A percentile compares a stretch with the other conserved stretches of the same genome.
These are phyloP conservation scores for Pontederia crassipes DNA, from an alignment of 176 grass and related monocot species.

Conservation along the genomic window DNA sequence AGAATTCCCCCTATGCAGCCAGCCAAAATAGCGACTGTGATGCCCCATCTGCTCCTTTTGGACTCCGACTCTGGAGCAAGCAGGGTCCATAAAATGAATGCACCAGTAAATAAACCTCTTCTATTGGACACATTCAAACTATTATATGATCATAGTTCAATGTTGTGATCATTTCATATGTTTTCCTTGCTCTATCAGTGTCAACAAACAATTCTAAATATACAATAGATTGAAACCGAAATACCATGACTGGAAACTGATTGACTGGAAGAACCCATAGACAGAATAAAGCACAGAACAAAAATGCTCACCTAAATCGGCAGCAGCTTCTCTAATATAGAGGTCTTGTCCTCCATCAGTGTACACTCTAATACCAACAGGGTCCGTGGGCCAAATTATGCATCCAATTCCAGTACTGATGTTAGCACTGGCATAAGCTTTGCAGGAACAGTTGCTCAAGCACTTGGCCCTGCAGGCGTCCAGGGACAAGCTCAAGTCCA, in stretches of 20 bases:
- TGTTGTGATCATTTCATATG: too few species aligned
- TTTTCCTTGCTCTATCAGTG: too few species aligned
- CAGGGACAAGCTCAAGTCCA: background rate
- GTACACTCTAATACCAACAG: background rate
- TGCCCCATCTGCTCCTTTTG: background rate
- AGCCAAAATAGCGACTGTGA: background rate
- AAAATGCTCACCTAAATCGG: background rate
- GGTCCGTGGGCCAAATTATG: background rate
- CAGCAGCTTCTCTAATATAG: background rate
- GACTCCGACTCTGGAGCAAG: background rate
- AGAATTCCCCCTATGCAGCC: background rate
- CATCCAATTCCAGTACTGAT: too few species aligned
- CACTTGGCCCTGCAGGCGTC: slow-evolving; percentile 10
- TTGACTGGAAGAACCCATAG: too few species aligned
- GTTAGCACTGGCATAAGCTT: slow-evolving; percentile 6
- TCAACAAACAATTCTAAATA: too few species aligned
- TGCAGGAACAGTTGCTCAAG: slow-evolving; percentile 18
- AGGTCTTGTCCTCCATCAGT: background rate
- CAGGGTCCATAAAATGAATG: too few species aligned
- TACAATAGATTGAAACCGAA: too few species aligned
- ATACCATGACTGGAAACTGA: too few species aligned
- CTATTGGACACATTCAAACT: too few species aligned
- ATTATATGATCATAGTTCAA: too few species aligned
- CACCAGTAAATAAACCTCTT: too few species aligned
- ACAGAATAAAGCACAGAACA: background rate